phyloP scores from a whole-genome alignment of 306 rosid species.

The Hippophae gyantsensis region DNA sequence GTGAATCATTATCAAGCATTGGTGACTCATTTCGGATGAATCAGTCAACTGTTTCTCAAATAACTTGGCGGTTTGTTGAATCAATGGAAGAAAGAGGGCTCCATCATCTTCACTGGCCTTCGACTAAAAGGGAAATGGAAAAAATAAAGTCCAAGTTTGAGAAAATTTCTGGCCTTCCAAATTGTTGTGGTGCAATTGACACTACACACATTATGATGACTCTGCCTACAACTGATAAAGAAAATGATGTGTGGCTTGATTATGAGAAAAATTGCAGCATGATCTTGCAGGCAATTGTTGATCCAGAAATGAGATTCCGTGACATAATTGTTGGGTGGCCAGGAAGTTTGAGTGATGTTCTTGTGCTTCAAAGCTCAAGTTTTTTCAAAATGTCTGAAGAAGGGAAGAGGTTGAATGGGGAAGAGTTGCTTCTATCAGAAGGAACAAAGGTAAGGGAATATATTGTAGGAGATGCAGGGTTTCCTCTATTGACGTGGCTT shows the following conservation, averaged over 20 bases:
- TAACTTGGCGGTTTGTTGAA: conserved; percentile 87
- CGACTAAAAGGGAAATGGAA: conserved; percentile 52
- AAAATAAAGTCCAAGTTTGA: conserved; percentile 57
- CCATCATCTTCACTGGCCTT: conserved; percentile 74
- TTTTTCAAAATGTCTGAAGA: conserved; percentile 53
- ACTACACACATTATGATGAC: conserved; percentile 81
- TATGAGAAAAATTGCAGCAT: conserved; percentile 79
- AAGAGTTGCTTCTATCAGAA: conserved; percentile 28
- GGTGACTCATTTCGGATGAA: conserved; percentile 66
- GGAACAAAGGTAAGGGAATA: conserved; percentile 51
- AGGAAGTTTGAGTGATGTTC: conserved; percentile 59
- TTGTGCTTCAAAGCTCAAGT: conserved; percentile 51
- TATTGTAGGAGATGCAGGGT: conserved; percentile 60
- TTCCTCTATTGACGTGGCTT: conserved; percentile 82
- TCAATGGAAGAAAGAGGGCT: conserved; percentile 82
- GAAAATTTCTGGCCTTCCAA: conserved; percentile 56
- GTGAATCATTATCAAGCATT: conserved; percentile 58
- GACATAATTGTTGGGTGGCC: conserved; percentile 86
- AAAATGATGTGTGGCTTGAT: conserved; percentile 63
- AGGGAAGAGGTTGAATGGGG: conserved; percentile 49
- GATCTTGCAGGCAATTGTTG: conserved; percentile 78
- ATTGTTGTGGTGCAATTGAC: conserved; percentile 84
- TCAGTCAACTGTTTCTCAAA: conserved; percentile 74
- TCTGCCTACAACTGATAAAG: conserved; percentile 45
- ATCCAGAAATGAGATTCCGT: conserved; percentile 63